A percentile compares a stretch with the other conserved stretches of the same genome.
Evolutionary conservation across 2,329 filamentous ascomycete genomes (phyloP).

Genomic region (Monosporascus sp.): DNA sequence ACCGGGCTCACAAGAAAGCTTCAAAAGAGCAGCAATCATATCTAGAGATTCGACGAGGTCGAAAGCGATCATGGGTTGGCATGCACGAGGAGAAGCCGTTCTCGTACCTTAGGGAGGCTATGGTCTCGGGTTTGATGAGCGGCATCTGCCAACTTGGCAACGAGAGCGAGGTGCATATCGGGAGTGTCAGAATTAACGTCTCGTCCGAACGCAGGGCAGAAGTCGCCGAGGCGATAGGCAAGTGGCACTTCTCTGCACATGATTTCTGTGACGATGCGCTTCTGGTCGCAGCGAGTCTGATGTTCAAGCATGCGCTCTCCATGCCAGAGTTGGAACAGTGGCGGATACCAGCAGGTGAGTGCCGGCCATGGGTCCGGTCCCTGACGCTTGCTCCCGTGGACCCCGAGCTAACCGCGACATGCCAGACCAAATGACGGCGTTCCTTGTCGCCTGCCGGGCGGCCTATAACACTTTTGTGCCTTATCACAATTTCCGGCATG

Average conservation of each 20-base stretch:
- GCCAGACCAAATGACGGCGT: conserved; percentile 73
- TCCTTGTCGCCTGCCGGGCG: conserved; percentile 79
- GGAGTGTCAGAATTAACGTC: conserved; percentile 63
- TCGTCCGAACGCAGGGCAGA: conserved; percentile 57
- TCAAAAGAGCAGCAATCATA: conserved; percentile 67
- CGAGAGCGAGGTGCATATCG: conserved; percentile 57
- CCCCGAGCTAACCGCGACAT: conserved; percentile 34
- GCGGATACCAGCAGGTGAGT: conserved; percentile 70
- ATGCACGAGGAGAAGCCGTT: conserved; percentile 81
- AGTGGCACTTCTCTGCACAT: conserved; percentile 87
- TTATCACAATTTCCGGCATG: conserved; percentile 98
- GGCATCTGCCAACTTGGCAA: conserved; percentile 71
- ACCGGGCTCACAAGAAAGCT: conserved; percentile 73
- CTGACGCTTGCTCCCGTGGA: conserved; percentile 16
- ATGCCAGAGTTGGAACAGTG: conserved; percentile 78
- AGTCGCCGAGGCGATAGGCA: conserved; percentile 65
- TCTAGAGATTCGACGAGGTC: conserved; percentile 64
- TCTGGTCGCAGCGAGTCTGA: conserved; percentile 75
- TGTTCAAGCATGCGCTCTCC: conserved; percentile 82
- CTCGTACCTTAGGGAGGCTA: conserved; percentile 83
- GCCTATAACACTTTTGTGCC: conserved; percentile 97
- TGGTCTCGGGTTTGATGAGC: conserved; percentile 88
- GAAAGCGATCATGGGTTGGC: conserved; percentile 90
- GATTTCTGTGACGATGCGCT: conserved; percentile 87
- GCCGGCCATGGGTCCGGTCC: background rate